Evolutionary conservation across 2,329 filamentous ascomycete species (phyloP), one percentile per base, ranked within the genome.

Genomic region (Amauroascus niger): DNA sequence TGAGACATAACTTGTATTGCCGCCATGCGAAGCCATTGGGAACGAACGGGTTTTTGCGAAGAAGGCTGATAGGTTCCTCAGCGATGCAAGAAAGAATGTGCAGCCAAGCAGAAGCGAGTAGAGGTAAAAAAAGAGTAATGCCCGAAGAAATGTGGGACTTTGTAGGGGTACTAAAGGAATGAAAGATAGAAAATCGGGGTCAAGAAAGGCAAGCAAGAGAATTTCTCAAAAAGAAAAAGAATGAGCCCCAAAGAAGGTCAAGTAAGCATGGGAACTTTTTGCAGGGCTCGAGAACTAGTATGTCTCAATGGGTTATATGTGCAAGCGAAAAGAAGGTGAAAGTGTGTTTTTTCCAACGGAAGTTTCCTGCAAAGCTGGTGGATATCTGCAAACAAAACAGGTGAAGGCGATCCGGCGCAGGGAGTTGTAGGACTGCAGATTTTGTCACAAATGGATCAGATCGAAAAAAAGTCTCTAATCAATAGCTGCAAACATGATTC

Each of bases 1-100:
- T 46, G 67, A 67, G 43, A 70, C 60, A 55, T 73, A 72, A 18
- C 68, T 71, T n/a, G 60, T 60, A 54, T 72, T 71, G 41, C 32
- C 32, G 24, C 47, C 48, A 46, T 52, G 45, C 9, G 52, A 43
- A 18, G 20, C 45, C 52, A 47, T 54, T 30, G 45, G 8, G 33
- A 48, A 6, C 18, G 33, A 48, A 6, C 18, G 39, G 30, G 30
- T 18, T 2, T 28, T n/a, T 13, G 24, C 22, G 18, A 43, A 16
- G 45, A 51, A 32, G n/a, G 8, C 49, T 26, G 26, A 11, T n/a
- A 32, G 16, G 22, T 20, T 14, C 18, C 39, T n/a, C 4, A 30
- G 11, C 2, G 26, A 11, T 18, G 39, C 16, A 11, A 24, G 6
- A 41, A 11, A 5, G 18, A 24, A 22, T 24, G n/a, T 41, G 39